Conservation (phyloP, 2,329 filamentous ascomycete species). For the Hypoxylon sp. region DNA sequence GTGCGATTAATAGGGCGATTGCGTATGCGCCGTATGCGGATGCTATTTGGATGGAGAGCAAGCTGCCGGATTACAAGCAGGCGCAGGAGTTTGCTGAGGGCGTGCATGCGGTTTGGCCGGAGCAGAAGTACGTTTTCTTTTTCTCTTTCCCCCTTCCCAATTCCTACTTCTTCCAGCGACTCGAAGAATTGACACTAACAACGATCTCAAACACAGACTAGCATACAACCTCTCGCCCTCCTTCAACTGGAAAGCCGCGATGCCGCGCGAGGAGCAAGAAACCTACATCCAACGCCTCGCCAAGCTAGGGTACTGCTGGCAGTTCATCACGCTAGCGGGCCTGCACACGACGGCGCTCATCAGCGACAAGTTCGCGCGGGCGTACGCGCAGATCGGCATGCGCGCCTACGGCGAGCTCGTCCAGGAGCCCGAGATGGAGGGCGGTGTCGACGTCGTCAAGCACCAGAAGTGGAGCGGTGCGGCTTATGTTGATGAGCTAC, state of each 20-base stretch:
- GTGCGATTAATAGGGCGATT: slow-evolving; percentile 89
- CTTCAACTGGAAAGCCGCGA: slow-evolving; percentile 99
- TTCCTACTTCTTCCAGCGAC: neutral
- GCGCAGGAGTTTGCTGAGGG: slow-evolving; percentile 94
- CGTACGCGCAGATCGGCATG: slow-evolving; percentile 88
- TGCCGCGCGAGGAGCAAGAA: slow-evolving; percentile 92
- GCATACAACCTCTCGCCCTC: slow-evolving; percentile 98
- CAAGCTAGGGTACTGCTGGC: slow-evolving; percentile 95
- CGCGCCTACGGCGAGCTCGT: slow-evolving; percentile 96
- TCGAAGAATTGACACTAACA: slow-evolving; percentile 20
- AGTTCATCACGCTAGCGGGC: slow-evolving; percentile 99
- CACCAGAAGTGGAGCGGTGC: slow-evolving; percentile 99
- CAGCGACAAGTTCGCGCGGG: slow-evolving; percentile 87
- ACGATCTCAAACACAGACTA: slow-evolving; percentile 68
- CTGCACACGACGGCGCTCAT: slow-evolving; percentile 96
- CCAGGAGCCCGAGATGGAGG: slow-evolving; percentile 96
- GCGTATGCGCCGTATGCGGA: slow-evolving; percentile 95
- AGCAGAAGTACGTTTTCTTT: slow-evolving; percentile 82
- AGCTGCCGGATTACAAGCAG: slow-evolving; percentile 91
- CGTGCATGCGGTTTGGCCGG: slow-evolving; percentile 93
- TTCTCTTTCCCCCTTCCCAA: slow-evolving; percentile 4
- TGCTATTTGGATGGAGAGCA: slow-evolving; percentile 99
- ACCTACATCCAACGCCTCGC: slow-evolving; percentile 96
- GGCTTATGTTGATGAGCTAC: slow-evolving; percentile 91
- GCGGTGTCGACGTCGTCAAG: slow-evolving; percentile 92